Base-by-base conservation (phyloP, 208 protist species). In the Acanthamoeba rhysodes region DNA sequence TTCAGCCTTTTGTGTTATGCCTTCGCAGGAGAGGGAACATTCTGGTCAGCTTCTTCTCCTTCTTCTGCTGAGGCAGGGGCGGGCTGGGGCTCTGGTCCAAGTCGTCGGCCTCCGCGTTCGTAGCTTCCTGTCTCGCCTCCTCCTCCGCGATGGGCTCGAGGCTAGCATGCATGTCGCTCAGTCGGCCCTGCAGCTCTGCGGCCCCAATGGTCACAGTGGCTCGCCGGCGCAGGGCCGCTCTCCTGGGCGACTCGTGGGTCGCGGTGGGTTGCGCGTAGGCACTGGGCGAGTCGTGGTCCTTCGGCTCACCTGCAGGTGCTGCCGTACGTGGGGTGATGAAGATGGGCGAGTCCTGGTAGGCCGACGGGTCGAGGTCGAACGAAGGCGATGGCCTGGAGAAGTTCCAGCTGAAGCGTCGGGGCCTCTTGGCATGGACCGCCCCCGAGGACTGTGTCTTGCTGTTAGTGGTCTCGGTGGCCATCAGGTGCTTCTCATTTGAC, bases 371-470 rank as follows among this genome's bases (percentile, higher is more conserved):
- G 8, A 78, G 14, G 70, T 78, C 70, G 37, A 78, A 78, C 70
- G n/a, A 48, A 18, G 70, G 9, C 70, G n/a, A 48, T 4, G 70
- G 9, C 6, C 70, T 5, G 37, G 29, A 45, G 29, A 78, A 78
- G 70, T 45, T 45, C n/a, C n/a, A 78, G 70, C 70, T 78, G 70
- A 78, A 78, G 32, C 70, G 70, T 41, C 70, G 32, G 70, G 59
- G 7, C 59, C n/a, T 66, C 59, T 22, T 66, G 59, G 59, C n/a
- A 22, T 10, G 59, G 14, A 66, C 22, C 16, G 59, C 14, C 7
- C 59, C 59, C 7, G 59, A 20, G 32, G 70, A 78, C 12, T 32
- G 29, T 78, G 70, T 8, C 37, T 34, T n/a, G 59, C 59, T 20
- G 59, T 0, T 66, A 7, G 59, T n/a, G 59, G 18, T 66, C 59